These are phyloP conservation scores for Phialophora chinensis DNA, from an alignment of 2,329 filamentous ascomycete species.

Conservation along the genomic window DNA sequence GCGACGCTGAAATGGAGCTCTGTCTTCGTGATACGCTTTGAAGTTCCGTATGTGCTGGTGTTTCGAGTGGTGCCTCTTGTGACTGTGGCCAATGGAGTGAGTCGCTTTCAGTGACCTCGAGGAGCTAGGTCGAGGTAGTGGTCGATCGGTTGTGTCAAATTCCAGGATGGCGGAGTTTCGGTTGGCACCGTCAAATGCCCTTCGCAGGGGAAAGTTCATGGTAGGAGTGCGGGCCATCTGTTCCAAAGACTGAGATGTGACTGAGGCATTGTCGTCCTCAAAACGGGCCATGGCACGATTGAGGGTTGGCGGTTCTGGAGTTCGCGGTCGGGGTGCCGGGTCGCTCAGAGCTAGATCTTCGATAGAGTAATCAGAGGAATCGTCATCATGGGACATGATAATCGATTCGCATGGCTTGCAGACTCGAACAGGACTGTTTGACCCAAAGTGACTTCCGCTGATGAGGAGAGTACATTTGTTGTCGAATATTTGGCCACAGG, in stretches of 20 bases:
- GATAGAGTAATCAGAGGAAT: slow-evolving; percentile 88
- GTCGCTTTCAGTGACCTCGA: slow-evolving; percentile 84
- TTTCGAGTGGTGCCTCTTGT: slow-evolving; percentile 85
- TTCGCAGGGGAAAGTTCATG: slow-evolving; percentile 69
- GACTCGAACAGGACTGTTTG: slow-evolving; percentile 81
- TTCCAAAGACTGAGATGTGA: slow-evolving; percentile 55
- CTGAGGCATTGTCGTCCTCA: slow-evolving; percentile 54
- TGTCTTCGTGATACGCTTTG: slow-evolving; percentile 74
- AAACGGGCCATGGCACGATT: slow-evolving; percentile 40
- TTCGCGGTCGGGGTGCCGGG: slow-evolving; percentile 34
- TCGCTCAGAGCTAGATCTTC: slow-evolving; percentile 58
- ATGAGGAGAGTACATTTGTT: slow-evolving; percentile 95
- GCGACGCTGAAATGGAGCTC: slow-evolving; percentile 84
- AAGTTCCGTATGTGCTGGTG: slow-evolving; percentile 81
- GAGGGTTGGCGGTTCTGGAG: slow-evolving; percentile 33
- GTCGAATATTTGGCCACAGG: slow-evolving; percentile 98
- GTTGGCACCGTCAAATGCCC: slow-evolving; percentile 75
- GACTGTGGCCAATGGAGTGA: slow-evolving; percentile 71
- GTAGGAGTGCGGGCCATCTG: slow-evolving; percentile 60
- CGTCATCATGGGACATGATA: slow-evolving; percentile 87
- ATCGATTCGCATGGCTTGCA: slow-evolving; percentile 92
- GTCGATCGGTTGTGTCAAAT: slow-evolving; percentile 75
- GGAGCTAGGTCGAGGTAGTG: slow-evolving; percentile 85
- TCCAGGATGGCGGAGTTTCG: slow-evolving; percentile 88
- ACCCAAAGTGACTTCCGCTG: slow-evolving; percentile 83